phyloP scores from a whole-genome alignment of 257 asterid species.

The Jacaranda mimosifolia region DNA sequence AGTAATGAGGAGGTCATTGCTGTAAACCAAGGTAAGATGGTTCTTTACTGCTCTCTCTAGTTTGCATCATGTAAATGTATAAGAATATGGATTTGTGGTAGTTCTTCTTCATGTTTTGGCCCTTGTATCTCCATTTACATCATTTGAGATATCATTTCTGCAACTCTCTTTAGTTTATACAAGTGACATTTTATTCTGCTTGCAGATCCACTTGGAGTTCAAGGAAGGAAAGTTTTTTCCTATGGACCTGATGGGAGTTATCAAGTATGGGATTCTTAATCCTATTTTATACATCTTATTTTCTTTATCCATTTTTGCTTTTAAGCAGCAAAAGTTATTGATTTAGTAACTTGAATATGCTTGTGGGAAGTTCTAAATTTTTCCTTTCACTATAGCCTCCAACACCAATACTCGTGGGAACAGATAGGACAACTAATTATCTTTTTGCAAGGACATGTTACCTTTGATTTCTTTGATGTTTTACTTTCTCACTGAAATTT shows the following conservation, averaged over 20 bases:
- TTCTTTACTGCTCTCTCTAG: not conserved
- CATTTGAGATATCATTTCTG: not conserved
- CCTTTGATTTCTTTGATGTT: not conserved
- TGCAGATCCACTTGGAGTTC: conserved; percentile 93
- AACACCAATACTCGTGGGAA: not conserved
- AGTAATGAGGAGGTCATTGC: conserved; percentile 86
- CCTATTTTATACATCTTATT: not conserved
- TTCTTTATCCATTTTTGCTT: not conserved
- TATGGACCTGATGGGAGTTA: conserved; percentile 67
- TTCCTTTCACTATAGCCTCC: not conserved
- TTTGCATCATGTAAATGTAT: not conserved
- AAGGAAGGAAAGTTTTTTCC: conserved; percentile 79
- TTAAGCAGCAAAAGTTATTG: not conserved
- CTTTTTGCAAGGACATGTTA: not conserved
- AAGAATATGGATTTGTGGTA: not conserved
- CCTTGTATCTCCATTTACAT: not conserved
- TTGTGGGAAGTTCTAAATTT: not conserved
- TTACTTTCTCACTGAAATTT: not conserved
- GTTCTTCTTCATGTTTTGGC: not conserved
- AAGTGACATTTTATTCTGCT: conserved; percentile 23
- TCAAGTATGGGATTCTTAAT: conserved; percentile 55
- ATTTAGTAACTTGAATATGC: not conserved
- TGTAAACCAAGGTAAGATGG: conserved; percentile 82
- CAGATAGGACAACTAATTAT: not conserved
- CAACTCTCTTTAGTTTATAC: not conserved